These are phyloP conservation scores for Ogataea sp. DNA, from an alignment of 805 yeast genomes.

Conservation along the genomic window DNA sequence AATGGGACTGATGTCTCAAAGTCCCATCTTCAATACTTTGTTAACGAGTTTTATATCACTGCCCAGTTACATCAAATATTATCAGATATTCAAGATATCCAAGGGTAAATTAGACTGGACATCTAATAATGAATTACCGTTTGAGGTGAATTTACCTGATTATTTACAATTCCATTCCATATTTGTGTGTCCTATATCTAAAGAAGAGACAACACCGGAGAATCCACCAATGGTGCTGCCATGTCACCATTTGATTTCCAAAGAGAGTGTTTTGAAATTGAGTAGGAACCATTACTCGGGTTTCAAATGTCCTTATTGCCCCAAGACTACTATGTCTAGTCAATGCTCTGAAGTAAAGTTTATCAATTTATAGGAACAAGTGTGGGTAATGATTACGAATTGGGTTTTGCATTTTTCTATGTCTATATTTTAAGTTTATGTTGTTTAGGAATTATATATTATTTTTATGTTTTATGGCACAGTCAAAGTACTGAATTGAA, in stretches of 20 bases:
- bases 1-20: slow-evolving; percentile 41
- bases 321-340: slow-evolving; percentile 33
- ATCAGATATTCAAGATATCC: slow-evolving; percentile 27
- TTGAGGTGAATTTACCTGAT: slow-evolving; percentile 49
- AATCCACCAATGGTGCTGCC: slow-evolving; percentile 60
- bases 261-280: slow-evolving; percentile 42
- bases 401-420: too few species aligned
- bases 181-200: slow-evolving; percentile 64
- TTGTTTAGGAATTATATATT: too few species aligned
- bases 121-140: slow-evolving; percentile 51
- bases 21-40: slow-evolving; percentile 42
- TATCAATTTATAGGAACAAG: slow-evolving; percentile 24
- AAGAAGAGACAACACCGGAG: slow-evolving; percentile 50
- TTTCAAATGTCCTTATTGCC: slow-evolving; percentile 72
- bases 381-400: too few species aligned
- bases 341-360: slow-evolving; percentile 40
- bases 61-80: slow-evolving; percentile 44
- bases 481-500: too few species aligned
- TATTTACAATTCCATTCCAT: slow-evolving; percentile 52
- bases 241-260: slow-evolving; percentile 52
- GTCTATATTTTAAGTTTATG: too few species aligned
- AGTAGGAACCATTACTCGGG: slow-evolving; percentile 28
- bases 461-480: too few species aligned
- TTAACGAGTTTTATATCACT: slow-evolving; percentile 46
- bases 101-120: slow-evolving; percentile 44